Conservation (phyloP, 257 asterid genomes). For the Rhazya stricta region DNA sequence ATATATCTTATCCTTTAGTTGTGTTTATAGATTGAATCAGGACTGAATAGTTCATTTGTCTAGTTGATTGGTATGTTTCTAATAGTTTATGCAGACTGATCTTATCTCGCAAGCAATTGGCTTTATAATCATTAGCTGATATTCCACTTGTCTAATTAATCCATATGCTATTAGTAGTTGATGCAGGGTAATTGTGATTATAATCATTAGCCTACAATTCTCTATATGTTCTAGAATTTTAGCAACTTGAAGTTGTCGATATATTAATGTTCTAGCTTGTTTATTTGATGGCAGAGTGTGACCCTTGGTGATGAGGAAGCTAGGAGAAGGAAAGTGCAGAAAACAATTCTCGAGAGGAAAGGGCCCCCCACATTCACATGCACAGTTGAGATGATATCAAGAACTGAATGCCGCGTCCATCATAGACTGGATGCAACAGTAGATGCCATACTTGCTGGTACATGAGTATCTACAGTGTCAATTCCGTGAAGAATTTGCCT, state of each 20-base stretch:
- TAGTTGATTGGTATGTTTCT: background rate
- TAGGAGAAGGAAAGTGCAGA: conserved; percentile 93
- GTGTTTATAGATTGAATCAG: no score
- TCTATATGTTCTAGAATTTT: background rate
- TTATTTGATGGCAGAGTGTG: conserved; percentile 60
- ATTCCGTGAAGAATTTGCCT: background rate
- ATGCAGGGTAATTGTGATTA: background rate
- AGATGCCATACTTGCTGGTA: conserved; percentile 89
- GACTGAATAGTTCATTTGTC: background rate
- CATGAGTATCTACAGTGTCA: background rate
- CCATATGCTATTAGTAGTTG: background rate
- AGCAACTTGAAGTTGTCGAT: background rate
- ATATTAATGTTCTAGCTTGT: conserved; percentile 7
- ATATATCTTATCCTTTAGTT: background rate
- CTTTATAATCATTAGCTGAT: background rate
- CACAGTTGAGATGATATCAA: conserved; percentile 90
- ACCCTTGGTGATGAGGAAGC: conserved; percentile 99
- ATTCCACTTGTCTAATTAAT: background rate
- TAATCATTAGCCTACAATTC: background rate
- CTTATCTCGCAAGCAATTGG: background rate
- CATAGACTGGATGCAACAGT: conserved; percentile 88
- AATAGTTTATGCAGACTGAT: background rate
- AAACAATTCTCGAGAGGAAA: conserved; percentile 96
- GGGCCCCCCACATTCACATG: conserved; percentile 94
- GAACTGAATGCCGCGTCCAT: conserved; percentile 85